Evolutionary conservation across 306 rosid genomes (phyloP).

Genomic region (Vigna nakashimae): DNA sequence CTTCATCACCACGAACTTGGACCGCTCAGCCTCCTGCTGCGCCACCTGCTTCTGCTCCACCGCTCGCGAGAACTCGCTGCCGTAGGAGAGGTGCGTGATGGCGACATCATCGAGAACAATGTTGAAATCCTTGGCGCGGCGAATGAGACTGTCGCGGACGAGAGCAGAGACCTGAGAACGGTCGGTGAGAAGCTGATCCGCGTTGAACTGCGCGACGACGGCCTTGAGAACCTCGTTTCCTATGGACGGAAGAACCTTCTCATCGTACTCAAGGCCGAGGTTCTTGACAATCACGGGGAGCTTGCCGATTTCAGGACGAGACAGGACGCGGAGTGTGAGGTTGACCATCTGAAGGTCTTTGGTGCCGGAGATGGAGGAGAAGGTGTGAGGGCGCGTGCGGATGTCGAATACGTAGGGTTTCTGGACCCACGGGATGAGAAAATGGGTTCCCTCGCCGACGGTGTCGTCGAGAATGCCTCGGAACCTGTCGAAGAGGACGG

Average conservation of each 20-base stretch:
- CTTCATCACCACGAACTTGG: conserved; percentile 91
- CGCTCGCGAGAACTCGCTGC: conserved; percentile 78
- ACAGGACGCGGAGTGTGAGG: conserved; percentile 81
- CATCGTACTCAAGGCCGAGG: conserved; percentile 93
- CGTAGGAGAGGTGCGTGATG: conserved; percentile 82
- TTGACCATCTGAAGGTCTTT: conserved; percentile 96
- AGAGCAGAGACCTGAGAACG: conserved; percentile 87
- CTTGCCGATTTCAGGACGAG: conserved; percentile 77
- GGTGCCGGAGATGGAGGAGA: conserved; percentile 88
- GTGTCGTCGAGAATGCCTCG: conserved; percentile 75
- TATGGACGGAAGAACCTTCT: conserved; percentile 91
- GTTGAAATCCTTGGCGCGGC: conserved; percentile 85
- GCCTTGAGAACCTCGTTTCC: conserved; percentile 92
- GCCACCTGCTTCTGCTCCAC: conserved; percentile 98
- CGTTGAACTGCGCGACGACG: conserved; percentile 91
- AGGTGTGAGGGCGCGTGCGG: conserved; percentile 86
- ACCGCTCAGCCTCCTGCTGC: conserved; percentile 96
- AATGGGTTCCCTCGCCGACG: conserved; percentile 82
- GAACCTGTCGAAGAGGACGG: conserved; percentile 91
- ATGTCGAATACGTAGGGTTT: conserved; percentile 93
- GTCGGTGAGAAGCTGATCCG: conserved; percentile 92
- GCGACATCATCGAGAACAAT: conserved; percentile 89
- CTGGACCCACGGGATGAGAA: conserved; percentile 94
- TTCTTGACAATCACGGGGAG: conserved; percentile 79
- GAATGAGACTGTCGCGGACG: conserved; percentile 76